Evolutionary conservation across 192 early-diverging fungal genomes (phyloP), one percentile per base, ranked within the genome.

Genomic region (Coemansia sp.): DNA sequence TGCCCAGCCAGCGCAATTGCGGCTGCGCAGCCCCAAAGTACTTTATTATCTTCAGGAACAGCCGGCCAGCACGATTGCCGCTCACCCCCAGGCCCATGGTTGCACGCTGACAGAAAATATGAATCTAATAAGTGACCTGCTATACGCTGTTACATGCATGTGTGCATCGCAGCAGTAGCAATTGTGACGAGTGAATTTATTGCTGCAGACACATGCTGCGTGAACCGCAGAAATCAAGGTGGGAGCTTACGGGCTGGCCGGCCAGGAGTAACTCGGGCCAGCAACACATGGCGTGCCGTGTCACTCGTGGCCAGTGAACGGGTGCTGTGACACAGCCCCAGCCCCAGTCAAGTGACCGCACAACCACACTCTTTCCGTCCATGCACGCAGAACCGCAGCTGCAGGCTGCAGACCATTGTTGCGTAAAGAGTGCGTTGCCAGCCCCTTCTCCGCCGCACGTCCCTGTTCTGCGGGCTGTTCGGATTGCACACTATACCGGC

Each of bases 51-150:
- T 31, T n/a, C 41, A 43, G 19, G 7, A 19, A 50, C 7, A 19
- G 48, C 17, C 48, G 48, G 48, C 19, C 48, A 21, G 48, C 48
- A 43, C 41, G 41, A 43, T 43, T 43, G 6, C 41, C 29, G 51
- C 22, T 23, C 51, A 23, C 51, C 12, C 21, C 26, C 26, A 26
- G 22, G 51, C 51, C 51, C n/a, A 26, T 26, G 53, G 53, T 55
- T 57, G 63, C 53, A 41, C 29, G 38, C 22, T 35, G 26, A 53
- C 56, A 39, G 57, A 45, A 60, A 58, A 66, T 49, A 72, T 66
- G 57, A 65, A 65, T 65, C 53, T 65, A 22, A 56, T 61, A 57
- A 45, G 49, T 54, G 58, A 61, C 62, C 62, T 59, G 58, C 65
- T 58, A 57, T 54, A 49, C 43, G 25, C 64, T 52, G 50, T 59